Conservation (phyloP, 2,329 filamentous ascomycete species). For the Fusarium sp. region DNA sequence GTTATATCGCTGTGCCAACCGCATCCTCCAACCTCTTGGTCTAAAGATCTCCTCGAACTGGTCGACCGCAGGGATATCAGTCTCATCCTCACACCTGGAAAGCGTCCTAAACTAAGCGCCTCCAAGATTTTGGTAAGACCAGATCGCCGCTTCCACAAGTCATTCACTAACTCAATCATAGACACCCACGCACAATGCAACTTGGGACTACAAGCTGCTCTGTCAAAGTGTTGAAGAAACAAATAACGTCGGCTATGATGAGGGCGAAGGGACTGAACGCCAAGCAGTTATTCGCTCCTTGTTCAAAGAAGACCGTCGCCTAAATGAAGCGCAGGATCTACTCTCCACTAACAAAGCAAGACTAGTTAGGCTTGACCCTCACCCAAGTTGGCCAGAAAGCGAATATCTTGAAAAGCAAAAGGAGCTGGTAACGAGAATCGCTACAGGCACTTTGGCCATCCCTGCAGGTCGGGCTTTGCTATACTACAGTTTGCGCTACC, state of each 20-base stretch:
- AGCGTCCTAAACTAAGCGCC: slow-evolving; percentile 50
- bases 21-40: slow-evolving; percentile 85
- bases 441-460: slow-evolving; percentile 88
- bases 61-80: slow-evolving; percentile 87
- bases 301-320: slow-evolving; percentile 91
- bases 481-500: slow-evolving; percentile 88
- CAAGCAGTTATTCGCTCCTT: slow-evolving; percentile 87
- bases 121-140: slow-evolving; percentile 61
- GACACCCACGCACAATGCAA: slow-evolving; percentile 75
- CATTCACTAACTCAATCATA: slow-evolving; percentile 53
- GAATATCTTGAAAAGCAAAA: slow-evolving; percentile 94
- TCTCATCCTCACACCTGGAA: slow-evolving; percentile 68
- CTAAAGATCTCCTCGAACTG: slow-evolving; percentile 77
- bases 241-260: slow-evolving; percentile 75
- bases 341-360: slow-evolving; percentile 89
- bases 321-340: slow-evolving; percentile 86
- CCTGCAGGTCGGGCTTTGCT: slow-evolving; percentile 89
- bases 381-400: slow-evolving; percentile 86
- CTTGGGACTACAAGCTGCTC: slow-evolving; percentile 83
- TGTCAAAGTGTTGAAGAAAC: slow-evolving; percentile 76
- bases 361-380: slow-evolving; percentile 80
- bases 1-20: slow-evolving; percentile 87
- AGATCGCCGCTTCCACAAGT: background rate
- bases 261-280: slow-evolving; percentile 86
- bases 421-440: slow-evolving; percentile 87